A percentile compares a stretch with the other conserved stretches of the same genome.
phyloP scores from a whole-genome alignment of 352 stramenopile genomes.

The Lagenidium sp. region DNA sequence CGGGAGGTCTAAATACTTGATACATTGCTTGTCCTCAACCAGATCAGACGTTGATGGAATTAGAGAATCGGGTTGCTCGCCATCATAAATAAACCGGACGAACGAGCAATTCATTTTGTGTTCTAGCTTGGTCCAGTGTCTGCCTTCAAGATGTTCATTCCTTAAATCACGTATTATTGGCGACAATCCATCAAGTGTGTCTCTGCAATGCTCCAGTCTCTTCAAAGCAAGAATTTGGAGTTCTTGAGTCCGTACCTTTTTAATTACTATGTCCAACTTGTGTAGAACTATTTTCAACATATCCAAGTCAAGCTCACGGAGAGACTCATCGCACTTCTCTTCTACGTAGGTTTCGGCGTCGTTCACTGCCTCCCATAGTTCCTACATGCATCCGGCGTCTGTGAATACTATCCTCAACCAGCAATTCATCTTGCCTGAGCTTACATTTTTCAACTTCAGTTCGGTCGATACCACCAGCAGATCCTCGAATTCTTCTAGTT shows the following conservation, averaged over 20 bases:
- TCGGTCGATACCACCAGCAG: conserved; percentile 23
- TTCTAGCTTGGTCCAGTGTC: conserved; percentile 68
- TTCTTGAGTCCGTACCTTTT: conserved; percentile 9
- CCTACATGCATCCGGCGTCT: conserved; percentile 3
- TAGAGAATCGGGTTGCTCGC: too few relatives aligned
- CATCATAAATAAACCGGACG: background rate
- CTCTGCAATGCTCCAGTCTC: conserved; percentile 27
- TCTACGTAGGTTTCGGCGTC: conserved; percentile 34
- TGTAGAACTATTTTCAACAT: conserved; percentile 22
- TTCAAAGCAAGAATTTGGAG: conserved; percentile 17
- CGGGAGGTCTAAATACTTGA: conserved; percentile 30
- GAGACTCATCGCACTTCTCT: conserved; percentile 19
- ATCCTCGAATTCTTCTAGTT: conserved; percentile 24
- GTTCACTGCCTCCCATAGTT: conserved; percentile 50
- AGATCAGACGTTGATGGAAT: too few relatives aligned
- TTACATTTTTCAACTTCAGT: conserved; percentile 37
- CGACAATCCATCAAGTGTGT: conserved; percentile 29
- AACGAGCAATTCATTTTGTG: conserved; percentile 55
- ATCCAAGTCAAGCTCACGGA: conserved; percentile 32
- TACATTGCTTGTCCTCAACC: too few relatives aligned
- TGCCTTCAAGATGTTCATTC: conserved; percentile 42
- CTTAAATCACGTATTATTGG: conserved; percentile 53
- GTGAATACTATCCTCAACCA: background rate
- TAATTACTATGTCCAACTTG: conserved; percentile 14
- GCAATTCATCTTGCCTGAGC: background rate